phyloP scores from a whole-genome alignment of 352 stramenopile genomes.

The Globisporangium rhizosaccharum region DNA sequence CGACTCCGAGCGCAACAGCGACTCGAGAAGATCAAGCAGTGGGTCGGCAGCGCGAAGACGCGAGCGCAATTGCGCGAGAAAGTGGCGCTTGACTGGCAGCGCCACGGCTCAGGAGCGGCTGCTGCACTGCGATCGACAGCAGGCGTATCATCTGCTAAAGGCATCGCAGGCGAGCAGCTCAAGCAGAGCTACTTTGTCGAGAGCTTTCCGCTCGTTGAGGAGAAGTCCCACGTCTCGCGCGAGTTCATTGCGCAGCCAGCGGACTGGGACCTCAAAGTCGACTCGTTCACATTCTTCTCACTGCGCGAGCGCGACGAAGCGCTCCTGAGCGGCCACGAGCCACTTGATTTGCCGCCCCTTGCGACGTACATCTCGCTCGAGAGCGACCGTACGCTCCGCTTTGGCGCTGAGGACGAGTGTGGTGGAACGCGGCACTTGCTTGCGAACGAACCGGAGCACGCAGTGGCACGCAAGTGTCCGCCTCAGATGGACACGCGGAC shows the following conservation, averaged over 20 bases:
- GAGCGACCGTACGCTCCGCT: slow-evolving; percentile 24
- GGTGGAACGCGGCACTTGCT: slow-evolving; percentile 3
- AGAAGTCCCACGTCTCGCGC: slow-evolving; percentile 34
- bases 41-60: slow-evolving; percentile 43
- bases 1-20: slow-evolving; percentile 51
- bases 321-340: slow-evolving; percentile 57
- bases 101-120: slow-evolving; percentile 4
- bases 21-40: slow-evolving; percentile 46
- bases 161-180: background rate
- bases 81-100: slow-evolving; percentile 51
- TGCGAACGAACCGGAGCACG: too few species aligned
- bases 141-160: too few species aligned
- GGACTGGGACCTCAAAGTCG: slow-evolving; percentile 41
- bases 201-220: slow-evolving; percentile 59
- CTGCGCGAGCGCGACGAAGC: slow-evolving; percentile 62
- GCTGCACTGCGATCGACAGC: background rate
- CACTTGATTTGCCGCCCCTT: slow-evolving; percentile 43
- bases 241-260: slow-evolving; percentile 30
- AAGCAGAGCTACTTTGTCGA: slow-evolving; percentile 25
- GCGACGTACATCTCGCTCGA: slow-evolving; percentile 61
- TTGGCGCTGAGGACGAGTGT: slow-evolving; percentile 47
- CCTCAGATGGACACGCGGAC: slow-evolving; percentile 9
- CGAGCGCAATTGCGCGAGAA: slow-evolving; percentile 49
- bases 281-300: slow-evolving; percentile 57
- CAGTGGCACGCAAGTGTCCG: background rate